Percentiles rank a stretch among this genome's conserved stretches.
phyloP scores from a whole-genome alignment of 208 protist species.

The Wallacemonas sp. region DNA sequence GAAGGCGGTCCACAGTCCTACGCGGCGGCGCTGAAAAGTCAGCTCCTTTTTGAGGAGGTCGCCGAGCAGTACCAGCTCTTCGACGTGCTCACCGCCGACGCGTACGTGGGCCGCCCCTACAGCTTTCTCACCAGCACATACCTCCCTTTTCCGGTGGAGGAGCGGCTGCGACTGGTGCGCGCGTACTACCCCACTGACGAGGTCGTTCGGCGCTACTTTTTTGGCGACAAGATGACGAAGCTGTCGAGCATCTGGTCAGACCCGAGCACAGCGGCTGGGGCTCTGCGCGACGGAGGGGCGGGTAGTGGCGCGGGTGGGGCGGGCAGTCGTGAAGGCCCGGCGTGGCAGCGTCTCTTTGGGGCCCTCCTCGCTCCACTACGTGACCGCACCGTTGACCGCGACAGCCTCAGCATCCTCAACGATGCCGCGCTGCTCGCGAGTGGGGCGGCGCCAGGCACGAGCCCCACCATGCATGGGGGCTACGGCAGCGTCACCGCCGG shows the following conservation, averaged over 20 bases:
- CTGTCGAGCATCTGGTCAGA: slow-evolving; percentile 30
- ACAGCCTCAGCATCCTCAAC: slow-evolving; percentile 28
- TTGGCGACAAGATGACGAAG: slow-evolving; percentile 68
- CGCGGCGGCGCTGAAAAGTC: slow-evolving; percentile 37
- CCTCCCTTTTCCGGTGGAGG: slow-evolving; percentile 56
- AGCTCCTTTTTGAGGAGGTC: slow-evolving; percentile 65
- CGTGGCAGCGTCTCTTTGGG: not conserved
- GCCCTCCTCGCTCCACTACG: not conserved
- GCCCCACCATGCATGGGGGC: no score
- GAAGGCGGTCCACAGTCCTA: slow-evolving; percentile 24
- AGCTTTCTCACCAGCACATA: slow-evolving; percentile 81
- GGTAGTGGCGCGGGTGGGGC: not conserved
- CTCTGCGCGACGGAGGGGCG: no score
- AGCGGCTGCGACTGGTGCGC: slow-evolving; percentile 67
- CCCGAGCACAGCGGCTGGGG: not conserved
- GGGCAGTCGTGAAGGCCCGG: slow-evolving; percentile 1
- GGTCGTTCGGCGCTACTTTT: slow-evolving; percentile 60
- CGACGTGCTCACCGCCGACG: slow-evolving; percentile 52
- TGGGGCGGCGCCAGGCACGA: slow-evolving; percentile 28
- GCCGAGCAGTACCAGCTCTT: slow-evolving; percentile 81
- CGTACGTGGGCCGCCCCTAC: slow-evolving; percentile 71
- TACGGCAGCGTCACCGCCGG: no score
- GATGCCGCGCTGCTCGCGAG: slow-evolving; percentile 10
- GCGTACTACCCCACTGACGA: slow-evolving; percentile 81
- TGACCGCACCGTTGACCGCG: slow-evolving; percentile 1